Evolutionary conservation across 2,329 filamentous ascomycete species (phyloP), one percentile per base, ranked within the genome.

Genomic region (Talaromyces funiculosus): DNA sequence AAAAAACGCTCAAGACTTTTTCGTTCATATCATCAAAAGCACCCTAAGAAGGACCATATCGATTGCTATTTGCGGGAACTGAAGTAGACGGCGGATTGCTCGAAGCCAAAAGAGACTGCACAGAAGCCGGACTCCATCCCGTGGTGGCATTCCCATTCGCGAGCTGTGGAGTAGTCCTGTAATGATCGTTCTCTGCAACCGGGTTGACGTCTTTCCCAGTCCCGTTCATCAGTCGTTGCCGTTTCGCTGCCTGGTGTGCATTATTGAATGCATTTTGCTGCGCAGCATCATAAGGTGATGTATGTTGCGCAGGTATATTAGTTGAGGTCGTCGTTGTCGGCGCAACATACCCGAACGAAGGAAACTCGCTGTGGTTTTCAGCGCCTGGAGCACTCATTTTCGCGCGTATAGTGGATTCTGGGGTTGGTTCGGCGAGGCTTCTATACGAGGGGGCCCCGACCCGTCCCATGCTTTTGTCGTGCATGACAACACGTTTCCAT

Each of bases 401-500:
- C n/a, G 55, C 26, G 31, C 55, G 54, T 42, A 31, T 47, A 14
- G 45, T 31, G 12, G 60, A 53, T 18, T 61, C 59, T 3, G 35
- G 22, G 0, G 37, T 16, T 20, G 54, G 47, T 14, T 61, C 60
- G 2, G 47, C 54, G 3, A 69, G 26, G 63, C 61, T 43, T 69
- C 68, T 16, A 45, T 43, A 58, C 7, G 47, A 45, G 5, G 54
- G 16, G 9, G 73, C 67, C 4, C 72, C 73, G n/a, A 70, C 64
- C 2, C 74, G 71, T 9, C 75, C 75, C 71, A 78, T 77, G 59
- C 72, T 69, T 59, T 73, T 74, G 60, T 78, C 75, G 31, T 78
- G 75, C 75, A 77, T 75, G 10, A 80, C 73, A 29, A 78, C 77
- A 1, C 76, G 71, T 62, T 75, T 79, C 79, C 79, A 81, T 62